Evolutionary conservation across 768 basidiomycete species (phyloP), one percentile per base, ranked within the genome.

Genomic region (Rubroboletus pulcherrimus): DNA sequence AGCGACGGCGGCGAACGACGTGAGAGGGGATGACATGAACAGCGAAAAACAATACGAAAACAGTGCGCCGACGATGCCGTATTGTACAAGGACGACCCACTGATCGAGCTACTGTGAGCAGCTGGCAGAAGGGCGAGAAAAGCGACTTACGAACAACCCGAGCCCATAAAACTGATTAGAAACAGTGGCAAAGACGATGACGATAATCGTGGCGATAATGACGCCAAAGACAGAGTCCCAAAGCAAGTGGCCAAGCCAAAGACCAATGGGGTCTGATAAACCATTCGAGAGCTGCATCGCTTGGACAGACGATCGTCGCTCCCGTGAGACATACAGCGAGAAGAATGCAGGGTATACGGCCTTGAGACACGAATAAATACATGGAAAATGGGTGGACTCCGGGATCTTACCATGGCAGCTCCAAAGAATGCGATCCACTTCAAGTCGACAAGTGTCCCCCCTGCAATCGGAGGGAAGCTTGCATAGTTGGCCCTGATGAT

Each of bases 211-310:
- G 1, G 89, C 78, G 21, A 82, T 66, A n/a, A 86, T 69, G 15
- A 85, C 60, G 4, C 81, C 78, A 55, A 81, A 78, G 10, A 87
- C 76, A 8, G 81, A 76, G 63, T 92, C 90, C 68, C 87, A 89
- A 64, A 87, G 72, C 15, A 91, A 75, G 69, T 92, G 90, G 3
- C 90, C 90, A 4, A 92, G 73, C 87, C 89, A 90, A 42, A 91
- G 73, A 3, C 86, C 87, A 46, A 83, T 67, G 19, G 87, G 84
- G 62, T 89, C 76, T 1, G 83, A 77, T 29, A 91, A 69, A 1
- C 89, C 89, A 66, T 91, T 89, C 35, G 86, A 87, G 35, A 87
- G 74, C 63, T 91, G 89, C 86, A 91, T 92, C 3, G 89, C 86
- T 66, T 91, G 87, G 0, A 91, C 86, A 43, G 73, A 70, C 2